These are phyloP conservation scores for Carnegiea gigantea DNA, from an alignment of 179 eudicot genomes.

Conservation along the genomic window DNA sequence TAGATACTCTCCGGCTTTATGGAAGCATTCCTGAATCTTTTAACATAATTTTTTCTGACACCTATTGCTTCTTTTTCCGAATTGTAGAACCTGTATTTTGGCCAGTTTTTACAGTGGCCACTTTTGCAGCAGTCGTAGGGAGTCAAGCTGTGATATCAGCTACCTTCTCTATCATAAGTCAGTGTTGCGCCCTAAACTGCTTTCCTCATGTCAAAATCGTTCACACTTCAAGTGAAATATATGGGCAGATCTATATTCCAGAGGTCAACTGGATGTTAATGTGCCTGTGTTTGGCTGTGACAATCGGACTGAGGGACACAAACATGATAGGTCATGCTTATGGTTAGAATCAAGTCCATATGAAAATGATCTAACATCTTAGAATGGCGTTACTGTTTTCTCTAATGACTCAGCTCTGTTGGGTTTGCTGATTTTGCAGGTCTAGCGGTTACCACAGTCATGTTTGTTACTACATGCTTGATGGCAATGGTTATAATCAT, in stretches of 20 bases:
- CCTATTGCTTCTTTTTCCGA: not conserved
- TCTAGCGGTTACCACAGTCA: conserved; percentile 53
- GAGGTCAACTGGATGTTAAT: conserved; percentile 63
- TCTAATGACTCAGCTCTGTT: no score
- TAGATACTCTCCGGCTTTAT: not conserved
- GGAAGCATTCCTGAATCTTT: not conserved
- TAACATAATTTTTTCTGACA: not conserved
- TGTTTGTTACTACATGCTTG: conserved; percentile 69
- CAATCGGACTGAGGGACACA: conserved; percentile 60
- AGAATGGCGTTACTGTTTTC: no score
- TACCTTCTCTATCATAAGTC: conserved; percentile 72
- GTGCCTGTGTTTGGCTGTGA: conserved; percentile 61
- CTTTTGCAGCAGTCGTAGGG: conserved; percentile 67
- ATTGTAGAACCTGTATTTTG: conserved; percentile 57
- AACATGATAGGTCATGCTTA: conserved; percentile 72
- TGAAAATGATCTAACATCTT: not conserved
- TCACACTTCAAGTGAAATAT: conserved; percentile 66
- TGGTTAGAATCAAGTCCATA: conserved; percentile 33
- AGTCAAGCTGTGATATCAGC: conserved; percentile 81
- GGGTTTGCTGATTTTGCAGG: conserved; percentile 31
- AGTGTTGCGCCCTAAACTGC: conserved; percentile 65
- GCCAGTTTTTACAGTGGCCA: conserved; percentile 75
- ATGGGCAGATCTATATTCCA: conserved; percentile 76
- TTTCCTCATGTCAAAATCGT: conserved; percentile 71
- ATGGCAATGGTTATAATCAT: conserved; percentile 63